These are phyloP conservation scores for Mycena amicta DNA, from an alignment of 768 basidiomycete genomes.

Conservation along the genomic window DNA sequence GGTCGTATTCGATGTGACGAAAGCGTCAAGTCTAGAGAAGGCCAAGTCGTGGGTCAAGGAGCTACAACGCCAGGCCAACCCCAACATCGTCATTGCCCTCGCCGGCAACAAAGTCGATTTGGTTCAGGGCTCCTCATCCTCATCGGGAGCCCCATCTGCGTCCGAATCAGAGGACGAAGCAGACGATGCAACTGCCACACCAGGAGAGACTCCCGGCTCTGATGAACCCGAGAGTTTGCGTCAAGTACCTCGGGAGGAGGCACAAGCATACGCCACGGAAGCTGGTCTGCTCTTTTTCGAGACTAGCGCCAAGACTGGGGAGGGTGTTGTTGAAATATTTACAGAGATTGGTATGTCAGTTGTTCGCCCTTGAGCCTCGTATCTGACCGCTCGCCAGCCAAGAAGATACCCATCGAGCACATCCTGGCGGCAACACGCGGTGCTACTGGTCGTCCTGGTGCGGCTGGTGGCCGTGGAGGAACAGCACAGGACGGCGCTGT, in stretches of 20 bases:
- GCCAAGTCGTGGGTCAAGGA: slow-evolving; percentile 99
- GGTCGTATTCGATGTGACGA: slow-evolving; percentile 97
- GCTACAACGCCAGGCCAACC: slow-evolving; percentile 96
- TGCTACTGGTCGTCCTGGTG: slow-evolving; percentile 62
- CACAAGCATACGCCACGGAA: slow-evolving; percentile 94
- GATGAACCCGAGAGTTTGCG: slow-evolving; percentile 72
- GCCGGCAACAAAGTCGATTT: slow-evolving; percentile 98
- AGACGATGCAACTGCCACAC: slow-evolving; percentile 89
- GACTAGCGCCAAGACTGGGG: slow-evolving; percentile 96
- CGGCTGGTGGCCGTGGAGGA: slow-evolving; percentile 53
- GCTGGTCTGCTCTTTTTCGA: slow-evolving; percentile 96
- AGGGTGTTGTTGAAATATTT: slow-evolving; percentile 94
- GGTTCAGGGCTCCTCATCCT: slow-evolving; percentile 65
- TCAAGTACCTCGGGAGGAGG: slow-evolving; percentile 93
- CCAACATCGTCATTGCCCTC: slow-evolving; percentile 98
- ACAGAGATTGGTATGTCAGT: slow-evolving; percentile 87
- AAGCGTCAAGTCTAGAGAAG: slow-evolving; percentile 93
- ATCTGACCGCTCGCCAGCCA: slow-evolving; percentile 38
- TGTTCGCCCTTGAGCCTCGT: not conserved
- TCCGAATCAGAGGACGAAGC: slow-evolving; percentile 86
- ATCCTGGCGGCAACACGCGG: slow-evolving; percentile 85
- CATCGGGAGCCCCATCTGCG: slow-evolving; percentile 47
- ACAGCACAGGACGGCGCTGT: slow-evolving; percentile 60
- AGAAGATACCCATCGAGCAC: slow-evolving; percentile 83
- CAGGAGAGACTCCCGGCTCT: slow-evolving; percentile 66